Conservation (phyloP, 2,329 filamentous ascomycete genomes). For the Lachnellula suecica region DNA sequence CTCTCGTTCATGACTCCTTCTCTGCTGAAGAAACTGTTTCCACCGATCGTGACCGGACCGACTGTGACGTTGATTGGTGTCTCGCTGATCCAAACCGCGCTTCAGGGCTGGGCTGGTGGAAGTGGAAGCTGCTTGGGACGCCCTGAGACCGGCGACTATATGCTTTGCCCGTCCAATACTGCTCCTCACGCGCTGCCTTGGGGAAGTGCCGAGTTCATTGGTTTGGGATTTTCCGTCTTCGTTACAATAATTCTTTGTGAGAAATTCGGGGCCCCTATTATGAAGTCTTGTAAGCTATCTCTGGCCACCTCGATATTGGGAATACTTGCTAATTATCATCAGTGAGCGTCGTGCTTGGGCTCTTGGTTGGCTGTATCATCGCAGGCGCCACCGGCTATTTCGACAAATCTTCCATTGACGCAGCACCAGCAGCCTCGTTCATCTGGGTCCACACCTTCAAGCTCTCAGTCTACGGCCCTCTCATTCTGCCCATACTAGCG, state of each 20-base stretch:
- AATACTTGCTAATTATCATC: background rate
- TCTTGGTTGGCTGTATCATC: slow-evolving; percentile 76
- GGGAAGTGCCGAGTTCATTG: slow-evolving; percentile 78
- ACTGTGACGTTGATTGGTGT: slow-evolving; percentile 75
- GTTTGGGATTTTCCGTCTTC: slow-evolving; percentile 79
- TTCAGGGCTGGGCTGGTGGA: slow-evolving; percentile 78
- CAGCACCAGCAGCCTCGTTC: slow-evolving; percentile 70
- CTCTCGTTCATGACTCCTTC: slow-evolving; percentile 73
- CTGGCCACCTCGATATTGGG: slow-evolving; percentile 3
- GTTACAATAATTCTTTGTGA: slow-evolving; percentile 78
- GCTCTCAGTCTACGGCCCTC: slow-evolving; percentile 67
- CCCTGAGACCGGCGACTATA: slow-evolving; percentile 52
- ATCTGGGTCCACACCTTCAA: slow-evolving; percentile 79
- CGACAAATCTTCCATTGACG: slow-evolving; percentile 67
- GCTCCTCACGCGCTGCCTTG: slow-evolving; percentile 73
- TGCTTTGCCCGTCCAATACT: slow-evolving; percentile 63
- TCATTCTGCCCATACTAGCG: slow-evolving; percentile 70
- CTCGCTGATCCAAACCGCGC: slow-evolving; percentile 67
- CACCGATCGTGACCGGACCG: slow-evolving; percentile 74
- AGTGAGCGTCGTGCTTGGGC: slow-evolving; percentile 63
- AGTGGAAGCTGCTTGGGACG: slow-evolving; percentile 54
- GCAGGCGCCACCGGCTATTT: slow-evolving; percentile 79
- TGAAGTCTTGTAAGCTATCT: slow-evolving; percentile 55
- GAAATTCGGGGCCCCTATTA: slow-evolving; percentile 78
- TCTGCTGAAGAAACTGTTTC: slow-evolving; percentile 69